These are phyloP conservation scores for Ballota nigra DNA, from an alignment of 257 asterid species.

Conservation along the genomic window DNA sequence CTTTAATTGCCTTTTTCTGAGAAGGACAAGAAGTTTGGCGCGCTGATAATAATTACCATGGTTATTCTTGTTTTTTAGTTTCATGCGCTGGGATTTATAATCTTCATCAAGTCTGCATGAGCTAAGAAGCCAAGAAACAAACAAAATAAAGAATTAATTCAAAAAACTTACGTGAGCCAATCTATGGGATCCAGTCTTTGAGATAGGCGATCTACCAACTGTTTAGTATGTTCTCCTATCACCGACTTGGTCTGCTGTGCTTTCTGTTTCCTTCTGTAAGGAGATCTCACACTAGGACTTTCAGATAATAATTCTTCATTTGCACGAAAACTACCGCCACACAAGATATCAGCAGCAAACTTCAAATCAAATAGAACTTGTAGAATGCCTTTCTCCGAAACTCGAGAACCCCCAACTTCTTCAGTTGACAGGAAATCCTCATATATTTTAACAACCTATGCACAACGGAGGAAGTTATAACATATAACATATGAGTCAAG, in stretches of 20 bases:
- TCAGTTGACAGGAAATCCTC: conserved; percentile 61
- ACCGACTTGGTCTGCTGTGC: conserved; percentile 49
- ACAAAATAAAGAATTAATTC: neutral
- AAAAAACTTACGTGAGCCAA: conserved; percentile 92
- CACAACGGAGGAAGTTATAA: conserved; percentile 23
- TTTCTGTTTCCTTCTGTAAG: conserved; percentile 75
- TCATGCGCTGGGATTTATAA: neutral
- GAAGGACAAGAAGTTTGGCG: neutral
- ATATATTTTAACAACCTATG: conserved; percentile 69
- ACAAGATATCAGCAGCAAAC: conserved; percentile 77
- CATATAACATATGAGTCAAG: conserved; percentile 19
- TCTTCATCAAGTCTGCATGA: neutral
- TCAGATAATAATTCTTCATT: conserved; percentile 49
- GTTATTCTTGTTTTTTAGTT: neutral
- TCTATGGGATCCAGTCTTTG: conserved; percentile 91
- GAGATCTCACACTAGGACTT: conserved; percentile 43
- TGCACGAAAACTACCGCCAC: conserved; percentile 66
- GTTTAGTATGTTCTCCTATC: conserved; percentile 51
- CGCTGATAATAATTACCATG: neutral
- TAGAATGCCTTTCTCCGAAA: conserved; percentile 84
- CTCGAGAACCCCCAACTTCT: conserved; percentile 49
- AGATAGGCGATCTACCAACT: conserved; percentile 60
- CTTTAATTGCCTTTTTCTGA: neutral
- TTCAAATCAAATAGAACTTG: conserved; percentile 88
- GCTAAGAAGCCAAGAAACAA: neutral